Percentiles rank a stretch among this genome's conserved stretches.
Evolutionary conservation across 306 rosid species (phyloP).

Genomic region (Vigna angularis): DNA sequence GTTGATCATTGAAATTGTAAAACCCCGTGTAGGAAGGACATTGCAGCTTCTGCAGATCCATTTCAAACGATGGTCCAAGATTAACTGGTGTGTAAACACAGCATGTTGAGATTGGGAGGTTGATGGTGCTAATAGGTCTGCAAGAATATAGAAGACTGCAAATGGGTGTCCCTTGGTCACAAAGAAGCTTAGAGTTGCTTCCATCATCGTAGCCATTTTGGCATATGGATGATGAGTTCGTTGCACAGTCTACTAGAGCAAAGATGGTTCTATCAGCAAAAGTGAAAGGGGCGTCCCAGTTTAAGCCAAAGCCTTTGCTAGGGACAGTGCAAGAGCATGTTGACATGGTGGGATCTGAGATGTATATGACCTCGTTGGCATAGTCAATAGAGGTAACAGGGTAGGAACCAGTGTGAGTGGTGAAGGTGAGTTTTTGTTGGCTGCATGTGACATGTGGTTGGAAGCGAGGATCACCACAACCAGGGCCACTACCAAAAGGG

Average conservation of each 20-base stretch:
- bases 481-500: slow-evolving; percentile 78
- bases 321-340: slow-evolving; percentile 74
- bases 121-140: slow-evolving; percentile 63
- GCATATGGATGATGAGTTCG: slow-evolving; percentile 63
- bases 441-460: slow-evolving; percentile 63
- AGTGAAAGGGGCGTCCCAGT: slow-evolving; percentile 75
- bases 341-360: slow-evolving; percentile 87
- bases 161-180: slow-evolving; percentile 71
- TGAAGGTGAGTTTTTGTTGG: slow-evolving; percentile 64
- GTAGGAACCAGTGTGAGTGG: slow-evolving; percentile 83
- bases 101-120: slow-evolving; percentile 71
- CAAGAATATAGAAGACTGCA: slow-evolving; percentile 74
- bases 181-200: slow-evolving; percentile 55
- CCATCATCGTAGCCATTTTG: slow-evolving; percentile 43
- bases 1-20: slow-evolving; percentile 71
- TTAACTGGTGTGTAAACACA: slow-evolving; percentile 87
- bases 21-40: slow-evolving; percentile 83
- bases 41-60: slow-evolving; percentile 82
- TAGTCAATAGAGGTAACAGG: slow-evolving; percentile 72
- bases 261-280: slow-evolving; percentile 68
- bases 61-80: slow-evolving; percentile 79
- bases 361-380: slow-evolving; percentile 61
- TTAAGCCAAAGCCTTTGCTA: slow-evolving; percentile 77
- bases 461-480: slow-evolving; percentile 79
- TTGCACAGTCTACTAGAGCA: slow-evolving; percentile 71